Evolutionary conservation across 148 eudicot species (phyloP).

Genomic region (Vaccinium corymbosum): DNA sequence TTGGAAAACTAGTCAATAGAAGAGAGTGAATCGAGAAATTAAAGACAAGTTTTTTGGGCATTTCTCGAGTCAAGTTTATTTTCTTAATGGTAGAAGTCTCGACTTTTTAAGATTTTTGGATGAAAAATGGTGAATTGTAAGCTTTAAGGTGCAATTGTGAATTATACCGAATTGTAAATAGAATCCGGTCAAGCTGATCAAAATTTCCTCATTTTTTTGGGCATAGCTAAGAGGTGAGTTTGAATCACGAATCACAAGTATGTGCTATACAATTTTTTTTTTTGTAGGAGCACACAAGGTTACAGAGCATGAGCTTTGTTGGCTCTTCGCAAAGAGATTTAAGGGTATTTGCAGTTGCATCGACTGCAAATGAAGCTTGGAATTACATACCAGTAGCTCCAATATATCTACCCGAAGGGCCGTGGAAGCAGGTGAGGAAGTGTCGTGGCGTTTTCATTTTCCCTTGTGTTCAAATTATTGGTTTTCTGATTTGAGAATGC

Average conservation of each 20-base stretch:
- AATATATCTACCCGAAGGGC: conserved; percentile 81
- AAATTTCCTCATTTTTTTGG: not conserved
- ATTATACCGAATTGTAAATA: not conserved
- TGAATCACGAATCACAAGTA: not conserved
- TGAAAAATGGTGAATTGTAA: not conserved
- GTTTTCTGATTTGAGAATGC: conserved; percentile 1
- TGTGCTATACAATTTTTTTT: not conserved
- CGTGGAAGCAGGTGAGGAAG: conserved; percentile 72
- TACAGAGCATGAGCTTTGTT: conserved; percentile 33
- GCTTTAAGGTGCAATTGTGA: not conserved
- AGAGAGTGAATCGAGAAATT: not conserved
- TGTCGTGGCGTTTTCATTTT: not conserved
- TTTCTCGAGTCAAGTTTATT: not conserved
- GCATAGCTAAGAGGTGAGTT: not conserved
- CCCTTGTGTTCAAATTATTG: not conserved
- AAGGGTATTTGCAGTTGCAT: conserved; percentile 38
- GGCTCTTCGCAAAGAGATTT: conserved; percentile 25
- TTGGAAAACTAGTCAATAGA: not conserved
- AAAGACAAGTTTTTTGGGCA: not conserved
- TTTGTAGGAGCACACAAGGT: not conserved
- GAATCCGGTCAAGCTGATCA: not conserved
- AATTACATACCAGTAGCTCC: conserved; percentile 82
- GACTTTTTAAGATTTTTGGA: not conserved
- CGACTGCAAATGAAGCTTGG: conserved; percentile 39
- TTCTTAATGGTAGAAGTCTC: not conserved